phyloP scores from a whole-genome alignment of 179 eudicot genomes.

The Vitellaria paradoxa region DNA sequence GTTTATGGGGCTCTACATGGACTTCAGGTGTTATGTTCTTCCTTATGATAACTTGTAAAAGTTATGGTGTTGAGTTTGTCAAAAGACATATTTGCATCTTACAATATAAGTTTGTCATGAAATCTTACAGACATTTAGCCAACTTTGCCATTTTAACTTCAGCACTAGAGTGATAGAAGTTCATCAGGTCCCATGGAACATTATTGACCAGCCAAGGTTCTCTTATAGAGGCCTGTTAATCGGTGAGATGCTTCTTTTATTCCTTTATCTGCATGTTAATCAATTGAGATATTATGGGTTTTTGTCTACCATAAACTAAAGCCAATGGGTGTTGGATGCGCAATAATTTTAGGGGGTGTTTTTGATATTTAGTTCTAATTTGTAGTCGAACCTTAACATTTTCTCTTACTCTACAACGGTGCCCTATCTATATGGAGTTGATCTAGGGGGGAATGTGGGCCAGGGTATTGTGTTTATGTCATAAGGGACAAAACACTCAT shows the following conservation, averaged over 20 bases:
- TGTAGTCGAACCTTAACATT: neutral
- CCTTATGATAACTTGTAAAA: neutral
- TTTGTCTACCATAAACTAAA: neutral
- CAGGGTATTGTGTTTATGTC: too few relatives aligned
- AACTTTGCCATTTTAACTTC: slow-evolving; percentile 62
- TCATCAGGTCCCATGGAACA: slow-evolving; percentile 63
- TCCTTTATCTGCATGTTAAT: slow-evolving; percentile 11
- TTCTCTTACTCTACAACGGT: neutral
- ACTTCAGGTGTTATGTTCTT: slow-evolving; percentile 53
- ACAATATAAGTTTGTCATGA: slow-evolving; percentile 12
- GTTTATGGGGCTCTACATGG: slow-evolving; percentile 96
- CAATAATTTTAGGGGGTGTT: neutral
- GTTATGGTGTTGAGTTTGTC: neutral
- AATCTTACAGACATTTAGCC: slow-evolving; percentile 82
- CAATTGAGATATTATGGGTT: neutral
- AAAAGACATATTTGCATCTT: neutral
- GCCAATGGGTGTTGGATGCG: neutral
- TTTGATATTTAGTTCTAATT: neutral
- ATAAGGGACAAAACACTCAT: too few relatives aligned
- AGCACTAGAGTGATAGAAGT: slow-evolving; percentile 57
- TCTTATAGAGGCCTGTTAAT: slow-evolving; percentile 81
- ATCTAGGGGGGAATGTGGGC: too few relatives aligned
- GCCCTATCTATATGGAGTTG: too few relatives aligned
- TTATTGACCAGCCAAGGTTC: slow-evolving; percentile 78
- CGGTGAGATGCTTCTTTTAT: slow-evolving; percentile 39